Base-by-base conservation (phyloP, 202 grass and related monocot genomes). In the Dendrocalamus latiflorus region DNA sequence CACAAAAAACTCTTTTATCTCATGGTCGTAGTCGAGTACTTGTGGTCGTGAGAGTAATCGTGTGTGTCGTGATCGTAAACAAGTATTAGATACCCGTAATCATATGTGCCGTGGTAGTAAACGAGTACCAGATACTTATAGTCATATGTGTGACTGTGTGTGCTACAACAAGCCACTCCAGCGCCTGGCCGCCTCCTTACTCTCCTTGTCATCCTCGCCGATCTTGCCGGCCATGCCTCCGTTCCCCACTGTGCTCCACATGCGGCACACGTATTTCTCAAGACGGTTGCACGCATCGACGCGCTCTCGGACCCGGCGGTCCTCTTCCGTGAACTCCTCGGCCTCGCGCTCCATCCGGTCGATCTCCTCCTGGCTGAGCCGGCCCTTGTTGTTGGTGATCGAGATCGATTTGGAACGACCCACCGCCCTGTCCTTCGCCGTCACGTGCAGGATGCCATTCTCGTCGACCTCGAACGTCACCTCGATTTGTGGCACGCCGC, bases 381-480 rank as follows among this genome's bases (percentile, higher is more conserved):
- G 85, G 34, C 91, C 91, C 30, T 70, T 84, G 75, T 86, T 64
- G 8, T 86, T 86, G 61, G 86, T 81, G 83, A 91, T 93, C 16
- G 88, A 86, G 65, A 86, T 86, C 16, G 86, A 88, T 63, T 86
- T 76, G 1, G 88, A 81, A 75, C 53, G 37, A 42, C 72, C 60
- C 2, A 70, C 74, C 10, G 79, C 86, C 79, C 86, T 93, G 82
- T 91, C 91, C 56, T 53, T 64, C 0, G 91, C 91, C 1, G 76
- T 86, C 55, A 91, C 91, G 81, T 88, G 75, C 14, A 93, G 79
- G 59, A 91, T 88, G 34, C 79, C 83, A 8, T 88, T 91, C 58
- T 86, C 91, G 77, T 93, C 83, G 28, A 93, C 44, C 84, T 93
- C 91, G 41, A 93, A 93, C 0, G 85, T 86, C 17, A 93, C 83